Percentiles rank a stretch among this genome's conserved stretches.
These are phyloP conservation scores for Coemansia umbellata DNA, from an alignment of 192 early-diverging fungal species.

Conservation along the genomic window DNA sequence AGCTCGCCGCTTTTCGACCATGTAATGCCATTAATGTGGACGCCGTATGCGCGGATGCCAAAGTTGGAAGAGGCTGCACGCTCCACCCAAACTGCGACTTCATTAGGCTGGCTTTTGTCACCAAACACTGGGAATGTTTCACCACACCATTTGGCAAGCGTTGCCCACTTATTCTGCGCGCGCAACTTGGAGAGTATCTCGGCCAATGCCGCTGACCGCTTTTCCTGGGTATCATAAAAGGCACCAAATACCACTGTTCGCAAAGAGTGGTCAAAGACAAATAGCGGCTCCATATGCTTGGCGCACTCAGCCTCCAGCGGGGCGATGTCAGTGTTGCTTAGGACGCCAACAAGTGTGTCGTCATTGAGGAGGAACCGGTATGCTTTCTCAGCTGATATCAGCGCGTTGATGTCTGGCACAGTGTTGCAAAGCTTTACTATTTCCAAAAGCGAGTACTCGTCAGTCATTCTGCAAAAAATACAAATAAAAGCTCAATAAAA, in stretches of 20 bases:
- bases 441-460: too few species aligned
- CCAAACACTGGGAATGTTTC: conserved; percentile 84
- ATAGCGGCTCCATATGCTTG: not conserved
- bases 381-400: not conserved
- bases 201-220: conserved; percentile 16
- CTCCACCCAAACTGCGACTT: conserved; percentile 61
- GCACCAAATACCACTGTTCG: conserved; percentile 6
- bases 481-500: too few species aligned
- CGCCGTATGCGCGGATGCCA: conserved; percentile 83
- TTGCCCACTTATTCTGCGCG: conserved; percentile 6
- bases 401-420: not conserved
- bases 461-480: too few species aligned
- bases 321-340: not conserved
- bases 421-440: conserved; percentile 6
- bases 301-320: conserved; percentile 2
- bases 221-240: not conserved
- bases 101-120: conserved; percentile 12
- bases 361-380: conserved; percentile 3
- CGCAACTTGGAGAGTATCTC: conserved; percentile 14
- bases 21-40: conserved; percentile 83
- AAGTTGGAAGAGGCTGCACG: conserved; percentile 73
- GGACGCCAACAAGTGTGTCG: not conserved
- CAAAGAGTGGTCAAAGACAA: conserved; percentile 3
- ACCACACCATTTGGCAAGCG: conserved; percentile 65
- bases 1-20: conserved; percentile 35